Percentiles rank a stretch among this genome's conserved stretches.
Evolutionary conservation across 2,329 filamentous ascomycete genomes (phyloP).

Genomic region (Microthyrium microscopicum): DNA sequence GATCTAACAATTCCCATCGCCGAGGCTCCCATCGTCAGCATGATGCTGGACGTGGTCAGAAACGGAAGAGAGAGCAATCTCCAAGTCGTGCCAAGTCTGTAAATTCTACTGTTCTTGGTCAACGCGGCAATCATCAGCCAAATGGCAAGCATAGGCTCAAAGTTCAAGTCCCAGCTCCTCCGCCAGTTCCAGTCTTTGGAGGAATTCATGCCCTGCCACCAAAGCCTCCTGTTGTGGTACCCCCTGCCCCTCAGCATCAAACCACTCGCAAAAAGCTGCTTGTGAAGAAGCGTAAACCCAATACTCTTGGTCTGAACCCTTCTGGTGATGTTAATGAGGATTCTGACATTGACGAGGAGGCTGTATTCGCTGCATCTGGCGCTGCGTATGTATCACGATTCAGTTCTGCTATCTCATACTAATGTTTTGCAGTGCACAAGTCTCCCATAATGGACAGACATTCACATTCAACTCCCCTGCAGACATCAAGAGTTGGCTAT

Average conservation of each 20-base stretch:
- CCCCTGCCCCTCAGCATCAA: constrained; percentile 8
- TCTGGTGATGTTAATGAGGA: constrained; percentile 28
- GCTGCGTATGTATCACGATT: constrained; percentile 31
- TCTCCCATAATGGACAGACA: constrained; percentile 40
- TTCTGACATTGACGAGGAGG: constrained; percentile 54
- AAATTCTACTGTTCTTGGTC: constrained; percentile 1
- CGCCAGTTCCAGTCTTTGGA: constrained; percentile 20
- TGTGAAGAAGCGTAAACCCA: constrained; percentile 59
- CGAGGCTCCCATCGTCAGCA: background rate
- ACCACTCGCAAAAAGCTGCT: constrained; percentile 24
- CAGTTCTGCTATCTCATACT: constrained; percentile 15
- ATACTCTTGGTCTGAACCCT: constrained; percentile 55
- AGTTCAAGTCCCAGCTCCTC: constrained; percentile 18
- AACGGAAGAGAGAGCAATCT: no score
- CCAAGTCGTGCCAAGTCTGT: no score
- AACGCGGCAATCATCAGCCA: background rate
- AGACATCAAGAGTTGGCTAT: constrained; percentile 66
- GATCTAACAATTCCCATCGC: background rate
- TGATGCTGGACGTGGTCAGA: background rate
- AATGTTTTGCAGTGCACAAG: constrained; percentile 21
- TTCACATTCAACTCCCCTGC: constrained; percentile 36
- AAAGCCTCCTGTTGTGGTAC: constrained; percentile 12
- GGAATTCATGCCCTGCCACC: constrained; percentile 12
- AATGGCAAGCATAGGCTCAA: constrained; percentile 11
- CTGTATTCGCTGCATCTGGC: constrained; percentile 27